phyloP scores from a whole-genome alignment of 257 asterid species.

The Solanum ossicruentum region DNA sequence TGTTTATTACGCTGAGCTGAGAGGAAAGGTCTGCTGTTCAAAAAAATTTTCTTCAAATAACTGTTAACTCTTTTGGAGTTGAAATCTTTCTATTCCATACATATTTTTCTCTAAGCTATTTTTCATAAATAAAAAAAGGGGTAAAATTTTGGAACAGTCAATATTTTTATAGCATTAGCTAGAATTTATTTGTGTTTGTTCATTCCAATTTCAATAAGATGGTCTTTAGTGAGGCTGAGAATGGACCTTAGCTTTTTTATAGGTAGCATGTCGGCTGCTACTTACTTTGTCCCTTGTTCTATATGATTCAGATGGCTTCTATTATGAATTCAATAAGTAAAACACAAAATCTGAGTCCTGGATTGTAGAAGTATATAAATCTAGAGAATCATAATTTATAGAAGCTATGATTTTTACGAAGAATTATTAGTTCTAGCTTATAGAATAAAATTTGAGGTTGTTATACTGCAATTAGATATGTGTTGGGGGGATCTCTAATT shows the following conservation, averaged over 20 bases:
- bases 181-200: neutral
- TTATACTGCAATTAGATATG: neutral
- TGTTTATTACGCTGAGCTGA: slow-evolving; percentile 88
- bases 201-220: neutral
- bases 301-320: neutral
- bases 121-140: neutral
- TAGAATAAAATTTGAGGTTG: neutral
- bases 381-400: neutral
- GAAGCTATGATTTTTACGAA: neutral
- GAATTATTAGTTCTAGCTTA: neutral
- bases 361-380: neutral
- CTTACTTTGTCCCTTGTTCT: neutral
- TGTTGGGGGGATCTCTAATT: neutral
- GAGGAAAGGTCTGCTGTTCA: slow-evolving; percentile 68
- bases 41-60: neutral
- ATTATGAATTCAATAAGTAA: neutral
- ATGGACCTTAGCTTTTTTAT: neutral
- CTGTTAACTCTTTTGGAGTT: neutral
- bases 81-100: neutral
- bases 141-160: neutral
- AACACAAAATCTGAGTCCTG: neutral
- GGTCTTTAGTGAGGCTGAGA: neutral
- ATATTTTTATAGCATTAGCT: neutral
- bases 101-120: neutral
- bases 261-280: neutral